These are phyloP conservation scores for Kluyveromyces wickerhamii DNA, from an alignment of 805 yeast species.

Conservation along the genomic window DNA sequence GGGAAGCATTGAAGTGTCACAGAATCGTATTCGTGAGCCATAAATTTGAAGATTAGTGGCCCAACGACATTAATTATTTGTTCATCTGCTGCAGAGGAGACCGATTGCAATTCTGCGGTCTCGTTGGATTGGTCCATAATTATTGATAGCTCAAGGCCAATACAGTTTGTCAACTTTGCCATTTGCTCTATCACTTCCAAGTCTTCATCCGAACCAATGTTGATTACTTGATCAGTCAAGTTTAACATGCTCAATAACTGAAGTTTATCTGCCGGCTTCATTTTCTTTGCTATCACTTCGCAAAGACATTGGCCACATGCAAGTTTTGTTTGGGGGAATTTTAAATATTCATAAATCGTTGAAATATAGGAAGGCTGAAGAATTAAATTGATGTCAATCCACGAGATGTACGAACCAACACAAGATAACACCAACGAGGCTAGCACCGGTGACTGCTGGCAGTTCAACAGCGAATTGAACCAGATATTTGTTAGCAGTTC, in stretches of 20 bases:
- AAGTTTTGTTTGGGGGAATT: conserved; percentile 39
- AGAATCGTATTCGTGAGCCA: conserved; percentile 83
- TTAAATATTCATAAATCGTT: conserved; percentile 51
- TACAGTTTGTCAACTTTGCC: conserved; percentile 63
- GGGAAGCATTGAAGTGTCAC: conserved; percentile 77
- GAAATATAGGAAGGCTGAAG: conserved; percentile 44
- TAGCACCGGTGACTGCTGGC: conserved; percentile 17
- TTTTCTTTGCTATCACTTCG: conserved; percentile 68
- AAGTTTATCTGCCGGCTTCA: conserved; percentile 63
- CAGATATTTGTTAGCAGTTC: conserved; percentile 53
- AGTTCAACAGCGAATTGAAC: conserved; percentile 38
- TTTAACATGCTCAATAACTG: conserved; percentile 58
- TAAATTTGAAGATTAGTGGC: conserved; percentile 64
- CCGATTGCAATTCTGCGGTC: conserved; percentile 29
- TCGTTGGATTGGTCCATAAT: conserved; percentile 50
- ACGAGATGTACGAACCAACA: conserved; percentile 80
- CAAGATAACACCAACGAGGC: conserved; percentile 38
- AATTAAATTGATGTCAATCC: conserved; percentile 82
- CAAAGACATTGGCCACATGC: conserved; percentile 43
- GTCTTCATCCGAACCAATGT: conserved; percentile 31
- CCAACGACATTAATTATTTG: conserved; percentile 50
- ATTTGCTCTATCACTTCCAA: conserved; percentile 67
- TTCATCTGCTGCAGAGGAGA: conserved; percentile 34
- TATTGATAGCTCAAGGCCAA: conserved; percentile 68
- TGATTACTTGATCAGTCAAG: conserved; percentile 43